Evolutionary conservation across 352 stramenopile species (phyloP).

Genomic region (Peronospora tabacina): DNA sequence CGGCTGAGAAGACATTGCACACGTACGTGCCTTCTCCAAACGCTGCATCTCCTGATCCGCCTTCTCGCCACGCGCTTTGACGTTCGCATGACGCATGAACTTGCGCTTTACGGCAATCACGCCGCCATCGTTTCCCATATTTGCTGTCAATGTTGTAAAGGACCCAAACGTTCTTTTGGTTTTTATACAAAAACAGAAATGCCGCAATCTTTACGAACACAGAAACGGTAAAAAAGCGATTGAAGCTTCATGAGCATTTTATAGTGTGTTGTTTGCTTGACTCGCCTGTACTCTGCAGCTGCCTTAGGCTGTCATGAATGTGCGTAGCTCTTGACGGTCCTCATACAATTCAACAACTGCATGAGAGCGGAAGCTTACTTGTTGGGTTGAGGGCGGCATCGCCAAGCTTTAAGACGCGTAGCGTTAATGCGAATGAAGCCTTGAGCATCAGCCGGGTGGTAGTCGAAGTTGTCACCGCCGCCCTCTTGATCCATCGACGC

Average conservation of each 20-base stretch:
- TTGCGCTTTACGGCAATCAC: conserved; percentile 92
- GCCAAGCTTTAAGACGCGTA: conserved; percentile 94
- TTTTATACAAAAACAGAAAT: background rate
- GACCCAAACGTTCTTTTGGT: background rate
- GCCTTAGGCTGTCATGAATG: background rate
- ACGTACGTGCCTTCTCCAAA: conserved; percentile 57
- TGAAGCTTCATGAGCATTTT: conserved; percentile 8
- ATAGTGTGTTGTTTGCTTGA: conserved; percentile 1
- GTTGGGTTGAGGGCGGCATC: conserved; percentile 41
- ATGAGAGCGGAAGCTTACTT: conserved; percentile 30
- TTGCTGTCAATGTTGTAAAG: conserved; percentile 3
- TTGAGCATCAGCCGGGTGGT: conserved; percentile 95
- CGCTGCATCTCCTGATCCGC: conserved; percentile 50
- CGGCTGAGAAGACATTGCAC: conserved; percentile 72
- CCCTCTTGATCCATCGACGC: conserved; percentile 98
- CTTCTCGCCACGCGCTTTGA: conserved; percentile 63
- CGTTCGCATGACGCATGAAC: conserved; percentile 87
- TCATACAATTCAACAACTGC: conserved; percentile 27
- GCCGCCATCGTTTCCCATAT: conserved; percentile 90
- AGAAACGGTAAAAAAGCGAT: background rate
- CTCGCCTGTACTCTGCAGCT: too few relatives aligned
- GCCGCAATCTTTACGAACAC: background rate
- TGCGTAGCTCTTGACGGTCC: conserved; percentile 4
- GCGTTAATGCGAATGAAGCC: conserved; percentile 99
- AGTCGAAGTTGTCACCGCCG: conserved; percentile 93